Evolutionary conservation across 2,329 filamentous ascomycete genomes (phyloP).

Genomic region (Alternaria alternata): DNA sequence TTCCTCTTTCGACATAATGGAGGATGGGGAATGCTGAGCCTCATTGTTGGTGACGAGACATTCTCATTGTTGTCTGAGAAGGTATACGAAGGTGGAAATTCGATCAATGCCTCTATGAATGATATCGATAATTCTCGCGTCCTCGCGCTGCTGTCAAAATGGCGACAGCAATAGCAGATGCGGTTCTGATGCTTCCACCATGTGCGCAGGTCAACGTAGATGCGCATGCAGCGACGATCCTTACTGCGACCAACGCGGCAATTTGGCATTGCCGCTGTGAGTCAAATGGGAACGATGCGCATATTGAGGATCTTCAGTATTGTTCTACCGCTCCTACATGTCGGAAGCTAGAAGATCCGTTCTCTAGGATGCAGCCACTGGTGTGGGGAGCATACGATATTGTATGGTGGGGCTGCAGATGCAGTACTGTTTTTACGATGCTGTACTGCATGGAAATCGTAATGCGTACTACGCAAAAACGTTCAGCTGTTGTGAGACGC

Average conservation of each 20-base stretch:
- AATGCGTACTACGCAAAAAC: not conserved
- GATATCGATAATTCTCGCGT: not conserved
- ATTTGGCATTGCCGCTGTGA: not conserved
- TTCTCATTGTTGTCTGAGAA: not conserved
- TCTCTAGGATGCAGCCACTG: not conserved
- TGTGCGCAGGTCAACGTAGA: not conserved
- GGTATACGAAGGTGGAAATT: not conserved
- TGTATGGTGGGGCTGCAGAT: not conserved
- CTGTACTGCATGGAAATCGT: not conserved
- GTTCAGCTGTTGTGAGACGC: not conserved
- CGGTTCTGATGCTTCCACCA: not conserved
- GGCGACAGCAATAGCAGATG: not conserved
- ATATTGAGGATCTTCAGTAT: not conserved
- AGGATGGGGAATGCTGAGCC: not conserved
- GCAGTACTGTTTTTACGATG: not conserved
- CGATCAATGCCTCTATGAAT: not conserved
- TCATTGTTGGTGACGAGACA: not conserved
- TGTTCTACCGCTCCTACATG: not conserved
- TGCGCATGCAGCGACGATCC: not conserved
- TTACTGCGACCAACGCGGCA: not conserved
- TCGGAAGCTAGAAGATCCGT: slow-evolving; percentile 4
- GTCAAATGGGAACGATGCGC: not conserved
- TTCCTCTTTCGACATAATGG: not conserved
- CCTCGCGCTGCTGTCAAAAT: not conserved
- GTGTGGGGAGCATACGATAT: not conserved